Evolutionary conservation across 306 rosid species (phyloP), one percentile per base, ranked within the genome.

Genomic region (Prunus mongolica): DNA sequence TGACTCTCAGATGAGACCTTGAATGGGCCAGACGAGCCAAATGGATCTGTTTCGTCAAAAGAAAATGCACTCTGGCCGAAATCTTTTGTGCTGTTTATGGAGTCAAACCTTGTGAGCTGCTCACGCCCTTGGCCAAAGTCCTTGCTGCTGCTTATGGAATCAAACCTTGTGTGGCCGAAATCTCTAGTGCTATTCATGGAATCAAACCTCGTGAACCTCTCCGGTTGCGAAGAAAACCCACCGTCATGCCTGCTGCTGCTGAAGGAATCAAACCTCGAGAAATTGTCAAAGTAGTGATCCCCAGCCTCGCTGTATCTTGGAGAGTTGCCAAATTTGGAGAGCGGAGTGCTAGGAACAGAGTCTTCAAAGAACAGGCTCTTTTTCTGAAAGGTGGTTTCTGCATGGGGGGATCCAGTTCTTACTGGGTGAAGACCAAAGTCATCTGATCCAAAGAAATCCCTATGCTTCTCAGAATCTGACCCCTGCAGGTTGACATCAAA

Each of bases 301-400:
- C 97, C 96, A 18, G 89, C 96, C 81, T 90, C 97, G 22, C 97
- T 90, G 82, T 88, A 91, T 82, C 91, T 87, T 14, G 98, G 97
- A 71, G 98, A 95, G 84, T 92, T 90, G 63, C 90, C 87, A 38
- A 89, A 89, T 75, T 84, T 89, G 70, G 96, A 95, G 66, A 79
- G 84, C n/a, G 98, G 98, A 76, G 98, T 95, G 82, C 84, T 86
- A 32, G 98, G 96, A 50, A 90, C 97, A 41, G 98, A 95, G 76
- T 95, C 98, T 62, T 94, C 97, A 88, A 95, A 95, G 73, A 95
- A 90, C 67, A 91, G 84, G 83, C 91, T 89, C 76, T 88, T 94
- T 49, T 88, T 78, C 78, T 85, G 94, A 79, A 89, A 89, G 46
- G 55, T 18, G 71, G 87, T 82, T 19, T 86, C 96, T 56, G 88